Percentiles rank a stretch among this genome's conserved stretches.
Conservation (phyloP, 2,329 filamentous ascomycete species). For the Septoria linicola region DNA sequence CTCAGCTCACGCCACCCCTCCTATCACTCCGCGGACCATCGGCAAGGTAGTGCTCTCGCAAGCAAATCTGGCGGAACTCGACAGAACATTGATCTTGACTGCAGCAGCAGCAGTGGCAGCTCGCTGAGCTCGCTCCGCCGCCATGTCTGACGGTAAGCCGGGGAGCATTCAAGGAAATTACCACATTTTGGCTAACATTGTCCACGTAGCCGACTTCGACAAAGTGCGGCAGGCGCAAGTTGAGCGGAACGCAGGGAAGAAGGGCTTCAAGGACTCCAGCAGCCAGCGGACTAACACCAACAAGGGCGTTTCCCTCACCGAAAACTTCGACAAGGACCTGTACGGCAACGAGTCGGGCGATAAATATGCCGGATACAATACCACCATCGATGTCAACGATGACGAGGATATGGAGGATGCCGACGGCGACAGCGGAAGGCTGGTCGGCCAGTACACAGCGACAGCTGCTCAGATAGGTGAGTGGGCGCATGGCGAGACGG, state of each 20-base stretch:
- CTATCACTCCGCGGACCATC: slow-evolving; percentile 1
- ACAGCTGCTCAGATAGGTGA: slow-evolving; percentile 90
- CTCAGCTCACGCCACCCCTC: slow-evolving; percentile 5
- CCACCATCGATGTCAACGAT: slow-evolving; percentile 76
- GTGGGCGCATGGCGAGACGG: slow-evolving; percentile 82
- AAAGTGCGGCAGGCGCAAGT: slow-evolving; percentile 83
- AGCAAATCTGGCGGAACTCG: background rate
- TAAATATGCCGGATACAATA: slow-evolving; percentile 86
- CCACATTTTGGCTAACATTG: background rate
- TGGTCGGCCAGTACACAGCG: slow-evolving; percentile 95
- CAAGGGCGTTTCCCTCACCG: slow-evolving; percentile 87
- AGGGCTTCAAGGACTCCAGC: slow-evolving; percentile 75
- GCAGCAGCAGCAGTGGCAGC: slow-evolving; percentile 9
- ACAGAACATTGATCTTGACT: slow-evolving; percentile 14
- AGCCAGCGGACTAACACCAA: slow-evolving; percentile 76
- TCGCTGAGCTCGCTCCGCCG: slow-evolving; percentile 16
- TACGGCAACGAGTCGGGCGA: slow-evolving; percentile 74
- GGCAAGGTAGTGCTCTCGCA: slow-evolving; percentile 17
- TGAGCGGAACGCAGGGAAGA: slow-evolving; percentile 84
- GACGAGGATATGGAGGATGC: slow-evolving; percentile 77
- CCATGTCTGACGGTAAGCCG: slow-evolving; percentile 28
- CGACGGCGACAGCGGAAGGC: slow-evolving; percentile 61
- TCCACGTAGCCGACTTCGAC: slow-evolving; percentile 69
- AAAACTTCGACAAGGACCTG: slow-evolving; percentile 81
- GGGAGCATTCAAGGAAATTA: too few relatives aligned